Conservation (phyloP, 2,329 filamentous ascomycete species). For the Ascosphaera aggregata region DNA sequence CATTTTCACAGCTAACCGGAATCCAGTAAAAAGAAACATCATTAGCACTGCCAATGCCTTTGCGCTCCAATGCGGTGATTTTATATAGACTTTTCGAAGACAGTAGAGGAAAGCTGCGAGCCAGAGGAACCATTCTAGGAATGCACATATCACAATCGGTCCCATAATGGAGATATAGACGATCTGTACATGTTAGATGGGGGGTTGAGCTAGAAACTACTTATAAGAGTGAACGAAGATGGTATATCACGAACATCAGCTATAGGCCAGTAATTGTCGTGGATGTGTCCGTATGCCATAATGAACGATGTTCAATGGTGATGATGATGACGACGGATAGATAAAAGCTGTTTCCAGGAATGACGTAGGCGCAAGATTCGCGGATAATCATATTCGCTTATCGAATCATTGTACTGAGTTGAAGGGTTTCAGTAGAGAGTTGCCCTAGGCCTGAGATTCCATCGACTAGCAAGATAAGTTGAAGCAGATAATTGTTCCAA, state of each 20-base stretch:
- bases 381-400: too few species aligned
- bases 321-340: too few species aligned
- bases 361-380: too few species aligned
- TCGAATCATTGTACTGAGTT: too few species aligned
- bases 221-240: not conserved
- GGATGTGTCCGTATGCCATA: not conserved
- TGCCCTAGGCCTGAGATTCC: too few species aligned
- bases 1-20: too few species aligned
- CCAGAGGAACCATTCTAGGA: constrained; percentile 89
- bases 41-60: constrained; percentile 54
- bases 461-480: too few species aligned
- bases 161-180: constrained; percentile 65
- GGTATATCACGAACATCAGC: not conserved
- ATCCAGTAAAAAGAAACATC: constrained; percentile 44
- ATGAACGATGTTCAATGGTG: too few species aligned
- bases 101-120: constrained; percentile 87
- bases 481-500: too few species aligned
- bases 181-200: constrained; percentile 43
- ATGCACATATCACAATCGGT: constrained; percentile 56
- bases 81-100: constrained; percentile 63
- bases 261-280: not conserved
- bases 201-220: not conserved
- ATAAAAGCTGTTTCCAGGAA: too few species aligned
- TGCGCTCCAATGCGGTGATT: constrained; percentile 75
- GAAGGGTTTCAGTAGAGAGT: too few species aligned